phyloP scores from a whole-genome alignment of 495 filamentous ascomycete genomes.

The Sabuloglossum arenarium region DNA sequence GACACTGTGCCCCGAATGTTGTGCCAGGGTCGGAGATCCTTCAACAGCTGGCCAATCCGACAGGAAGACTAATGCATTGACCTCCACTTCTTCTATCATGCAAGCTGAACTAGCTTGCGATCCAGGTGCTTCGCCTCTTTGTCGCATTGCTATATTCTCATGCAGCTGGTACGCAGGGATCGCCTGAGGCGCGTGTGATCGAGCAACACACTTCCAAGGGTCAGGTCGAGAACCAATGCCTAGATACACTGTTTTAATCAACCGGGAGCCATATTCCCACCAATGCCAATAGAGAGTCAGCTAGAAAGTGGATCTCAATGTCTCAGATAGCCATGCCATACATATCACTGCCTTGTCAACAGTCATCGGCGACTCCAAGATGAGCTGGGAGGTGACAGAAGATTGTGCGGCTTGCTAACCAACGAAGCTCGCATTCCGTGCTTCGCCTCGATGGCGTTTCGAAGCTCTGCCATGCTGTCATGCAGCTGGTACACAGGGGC shows the following conservation, averaged over 20 bases:
- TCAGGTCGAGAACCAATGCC: not conserved
- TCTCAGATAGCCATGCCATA: not conserved
- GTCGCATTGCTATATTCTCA: not conserved
- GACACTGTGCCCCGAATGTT: not conserved
- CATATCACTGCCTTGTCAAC: not conserved
- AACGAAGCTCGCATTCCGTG: not conserved
- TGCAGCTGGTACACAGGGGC: too few relatives aligned
- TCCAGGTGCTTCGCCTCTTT: not conserved
- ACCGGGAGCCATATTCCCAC: not conserved
- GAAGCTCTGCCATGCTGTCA: not conserved
- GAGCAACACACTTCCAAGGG: not conserved
- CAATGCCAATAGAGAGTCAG: not conserved
- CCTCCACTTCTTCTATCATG: not conserved
- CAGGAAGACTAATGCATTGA: not conserved
- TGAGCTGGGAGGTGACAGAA: not conserved
- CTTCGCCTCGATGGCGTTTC: not conserved
- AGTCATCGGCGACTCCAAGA: not conserved
- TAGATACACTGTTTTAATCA: not conserved
- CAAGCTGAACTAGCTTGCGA: too few relatives aligned
- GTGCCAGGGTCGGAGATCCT: not conserved
- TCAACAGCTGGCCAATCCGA: not conserved
- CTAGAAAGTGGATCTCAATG: not conserved
- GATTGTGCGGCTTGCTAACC: not conserved
- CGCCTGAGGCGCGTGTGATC: not conserved
- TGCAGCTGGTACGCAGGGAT: not conserved